Evolutionary conservation across 2,329 filamentous ascomycete species (phyloP), one percentile per base, ranked within the genome.

Genomic region (Microdochium paspali): DNA sequence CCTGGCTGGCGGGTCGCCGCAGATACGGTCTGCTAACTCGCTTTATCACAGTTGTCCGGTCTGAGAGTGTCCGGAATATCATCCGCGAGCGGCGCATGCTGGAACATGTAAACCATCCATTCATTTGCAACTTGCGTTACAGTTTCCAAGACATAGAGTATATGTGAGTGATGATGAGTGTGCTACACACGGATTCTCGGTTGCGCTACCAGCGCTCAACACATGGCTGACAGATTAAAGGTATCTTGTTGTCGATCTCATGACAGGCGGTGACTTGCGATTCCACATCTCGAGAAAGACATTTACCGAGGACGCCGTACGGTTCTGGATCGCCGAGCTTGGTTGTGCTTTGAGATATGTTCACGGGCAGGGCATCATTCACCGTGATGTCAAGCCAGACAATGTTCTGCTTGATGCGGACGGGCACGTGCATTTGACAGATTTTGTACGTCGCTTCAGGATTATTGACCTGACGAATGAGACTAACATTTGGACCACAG

Each of bases 71-170:
- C 51, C 86, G 91, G 60, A 98, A 98, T 66, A 98, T 98, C 57
- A 93, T 98, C 62, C 85, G 93, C 58, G 93, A 98, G 73, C 82
- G 93, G 54, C 84, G 91, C 63, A 98, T 98, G 93, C 80, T 98
- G 61, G 90, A 98, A 70, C 90, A 97, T 66, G 79, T 98, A 59
- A 96, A 95, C 65, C 93, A 98, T 62, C 90, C 91, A 24, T 98
- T 97, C 66, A 86, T 98, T 57, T 97, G 91, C 73, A 98, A 98
- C 67, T 73, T 98, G 73, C 87, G 93, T 60, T 98, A 97, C 71
- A 96, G 90, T 69, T 98, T 98, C 64, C 93, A 98, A 69, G 93
- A 98, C 67, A 90, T 97, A 58, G 93, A 98, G 67, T 98, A 98
- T 69, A 85, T 98, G 89, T 95, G 75, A 61, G 87, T 66, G 50